A percentile compares a stretch with the other conserved stretches of the same genome.
Conservation (phyloP, 352 stramenopile species). For the Phytopythium kandeliae region DNA sequence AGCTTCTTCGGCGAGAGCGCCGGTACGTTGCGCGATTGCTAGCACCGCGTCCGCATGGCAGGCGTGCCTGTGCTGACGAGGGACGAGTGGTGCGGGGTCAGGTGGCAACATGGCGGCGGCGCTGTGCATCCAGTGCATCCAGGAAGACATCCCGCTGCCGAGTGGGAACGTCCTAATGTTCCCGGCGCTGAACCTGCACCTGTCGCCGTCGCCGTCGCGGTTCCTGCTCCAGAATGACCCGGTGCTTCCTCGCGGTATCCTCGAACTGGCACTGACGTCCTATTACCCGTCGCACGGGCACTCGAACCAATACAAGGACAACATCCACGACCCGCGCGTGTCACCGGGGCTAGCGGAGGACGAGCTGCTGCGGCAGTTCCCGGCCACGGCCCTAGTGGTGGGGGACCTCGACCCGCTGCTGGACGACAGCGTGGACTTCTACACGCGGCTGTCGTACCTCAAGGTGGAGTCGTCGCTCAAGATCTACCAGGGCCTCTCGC, state of each 20-base stretch:
- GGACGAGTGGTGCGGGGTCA: slow-evolving; percentile 13
- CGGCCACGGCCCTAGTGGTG: slow-evolving; percentile 76
- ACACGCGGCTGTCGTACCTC: slow-evolving; percentile 76
- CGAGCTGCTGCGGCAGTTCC: slow-evolving; percentile 65
- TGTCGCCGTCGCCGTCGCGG: slow-evolving; percentile 81
- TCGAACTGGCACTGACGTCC: slow-evolving; percentile 77
- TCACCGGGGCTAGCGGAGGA: slow-evolving; percentile 78
- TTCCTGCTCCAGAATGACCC: slow-evolving; percentile 88
- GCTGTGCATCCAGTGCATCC: slow-evolving; percentile 80
- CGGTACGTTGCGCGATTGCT: slow-evolving; percentile 27
- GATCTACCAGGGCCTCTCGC: slow-evolving; percentile 78
- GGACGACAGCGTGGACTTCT: slow-evolving; percentile 89
- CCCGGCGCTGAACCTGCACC: slow-evolving; percentile 85
- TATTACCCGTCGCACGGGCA: slow-evolving; percentile 83
- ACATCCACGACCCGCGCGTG: slow-evolving; percentile 86
- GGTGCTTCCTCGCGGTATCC: slow-evolving; percentile 70
- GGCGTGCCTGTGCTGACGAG: no score
- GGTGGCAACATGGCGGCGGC: slow-evolving; percentile 85
- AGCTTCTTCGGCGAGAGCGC: slow-evolving; percentile 82
- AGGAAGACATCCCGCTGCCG: slow-evolving; percentile 61
- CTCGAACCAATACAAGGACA: slow-evolving; percentile 84
- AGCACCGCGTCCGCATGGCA: no score
- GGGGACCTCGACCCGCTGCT: slow-evolving; percentile 82
- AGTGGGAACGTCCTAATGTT: slow-evolving; percentile 87
- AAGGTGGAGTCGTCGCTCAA: slow-evolving; percentile 77